These are phyloP conservation scores for Eleusine indica DNA, from an alignment of 176 grass and related monocot species.

Conservation along the genomic window DNA sequence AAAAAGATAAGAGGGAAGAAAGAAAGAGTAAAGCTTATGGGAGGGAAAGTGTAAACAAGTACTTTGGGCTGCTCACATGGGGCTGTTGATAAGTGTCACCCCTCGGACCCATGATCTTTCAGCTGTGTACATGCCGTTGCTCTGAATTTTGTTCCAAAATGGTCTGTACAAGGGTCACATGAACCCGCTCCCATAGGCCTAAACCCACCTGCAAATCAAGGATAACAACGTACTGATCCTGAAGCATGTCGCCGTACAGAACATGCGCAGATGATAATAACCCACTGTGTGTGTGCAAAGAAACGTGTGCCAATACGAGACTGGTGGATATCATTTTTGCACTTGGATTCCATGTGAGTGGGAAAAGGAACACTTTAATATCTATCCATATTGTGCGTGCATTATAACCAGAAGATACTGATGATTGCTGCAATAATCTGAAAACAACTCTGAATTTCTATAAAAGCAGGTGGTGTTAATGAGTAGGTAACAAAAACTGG, in stretches of 20 bases:
- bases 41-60: not conserved
- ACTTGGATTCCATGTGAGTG: not conserved
- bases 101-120: not conserved
- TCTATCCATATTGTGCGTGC: not conserved
- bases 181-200: not conserved
- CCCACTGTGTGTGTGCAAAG: not conserved
- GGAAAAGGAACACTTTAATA: not conserved
- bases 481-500: not conserved
- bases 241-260: not conserved
- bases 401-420: not conserved
- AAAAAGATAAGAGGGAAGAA: not conserved
- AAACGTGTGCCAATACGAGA: constrained; percentile 14
- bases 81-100: constrained; percentile 10
- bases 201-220: constrained; percentile 1
- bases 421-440: not conserved
- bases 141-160: constrained; percentile 30
- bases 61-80: constrained; percentile 38
- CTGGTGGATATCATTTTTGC: not conserved
- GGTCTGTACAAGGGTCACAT: constrained; percentile 22
- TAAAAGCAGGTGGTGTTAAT: too few species aligned
- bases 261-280: not conserved
- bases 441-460: not conserved
- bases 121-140: not conserved
- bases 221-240: constrained; percentile 1
- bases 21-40: too few species aligned